Evolutionary conservation across 495 filamentous ascomycete genomes (phyloP), one percentile per base, ranked within the genome.

Genomic region (Neurospora discreta): DNA sequence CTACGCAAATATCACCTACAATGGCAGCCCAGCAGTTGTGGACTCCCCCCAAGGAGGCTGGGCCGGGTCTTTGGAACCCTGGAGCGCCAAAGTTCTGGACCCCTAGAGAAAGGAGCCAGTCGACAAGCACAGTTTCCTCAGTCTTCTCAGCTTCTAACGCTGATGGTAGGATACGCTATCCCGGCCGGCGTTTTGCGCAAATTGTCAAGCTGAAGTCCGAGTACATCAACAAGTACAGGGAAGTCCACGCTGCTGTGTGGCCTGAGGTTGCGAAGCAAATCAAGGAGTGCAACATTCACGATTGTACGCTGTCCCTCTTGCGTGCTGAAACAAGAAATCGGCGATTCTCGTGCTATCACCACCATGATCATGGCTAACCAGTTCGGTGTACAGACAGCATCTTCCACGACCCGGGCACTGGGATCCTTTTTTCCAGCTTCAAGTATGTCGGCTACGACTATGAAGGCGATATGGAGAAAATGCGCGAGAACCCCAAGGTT

Each of bases 191-290:
- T 39, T 83, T 90, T 73, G 89, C 85, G 10, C 91, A 93, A 78
- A 89, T 91, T 70, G 84, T 93, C 72, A 89, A 89, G 75, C 85
- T 94, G 43, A 91, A 91, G 78, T 86, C 88, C 36, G 87, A 89
- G 58, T 87, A 80, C 65, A 78, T 89, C 16, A 84, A 84, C 23
- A 84, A 86, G 68, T 93, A 93, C 80, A 93, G 92, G 76, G 84
- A 90, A 79, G 88, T 87, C 71, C 91, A 93, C 73, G 87, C 87
- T 3, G 84, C 85, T 13, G 90, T 92, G 1, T 93, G 91, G 91
- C 91, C 90, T 2, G 89, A 91, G 74, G 90, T 93, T 3, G 79
- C 92, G 69, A 83, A 87, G 78, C 88, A 91, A 79, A 92, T 94
- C 76, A 87, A 87, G 75, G 87, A 89, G 58, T 91, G 87, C 78